Base-by-base conservation (phyloP, 805 yeast genomes). In the Metschnikowia borealis region DNA sequence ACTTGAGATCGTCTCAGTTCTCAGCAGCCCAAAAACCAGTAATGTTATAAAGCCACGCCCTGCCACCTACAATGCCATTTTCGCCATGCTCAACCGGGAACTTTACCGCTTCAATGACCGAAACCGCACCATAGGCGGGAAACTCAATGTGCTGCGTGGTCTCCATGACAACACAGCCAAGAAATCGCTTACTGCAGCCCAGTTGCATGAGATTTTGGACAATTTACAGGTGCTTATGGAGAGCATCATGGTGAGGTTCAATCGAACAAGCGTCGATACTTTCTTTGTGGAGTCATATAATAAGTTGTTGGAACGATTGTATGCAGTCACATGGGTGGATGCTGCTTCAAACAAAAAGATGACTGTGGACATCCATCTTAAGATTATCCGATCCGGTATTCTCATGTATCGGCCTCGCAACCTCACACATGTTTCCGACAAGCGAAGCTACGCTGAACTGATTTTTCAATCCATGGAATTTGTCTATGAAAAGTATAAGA, bases 51-150 rank as follows among this genome's bases (percentile, higher is more conserved):
- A 48, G 31, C 64, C 67, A 1, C 59, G 70, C 39, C 59, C 57
- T 44, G 62, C 64, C 32, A 68, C 72, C 0, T 58, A 64, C 38
- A 67, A 66, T 47, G 64, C 61, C 4, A 53, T 66, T 5, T 69
- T 68, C 48, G 57, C 71, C 11, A 57, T 63, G 45, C 61, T 68
- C 43, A 56, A 59, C 49, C 59, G 62, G 21, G 67, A 66, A 47
- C 42, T 70, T 17, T 63, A 66, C 49, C 61, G 64, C 47, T 60
- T 53, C 54, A 62, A 62, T 41, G 69, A 69, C 52, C 56, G 50
- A 49, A 68, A 69, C 51, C 60, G 56, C 42, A 65, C 67, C 33
- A 35, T 41, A 20, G 53, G 57, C 18, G 39, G 53, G 5, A 46
- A 51, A 21, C 54, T 40, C 14, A 60, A 53, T 47, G 47, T 51